Evolutionary conservation across 352 stramenopile genomes (phyloP).

Genomic region (Globisporangium megalacanthum): DNA sequence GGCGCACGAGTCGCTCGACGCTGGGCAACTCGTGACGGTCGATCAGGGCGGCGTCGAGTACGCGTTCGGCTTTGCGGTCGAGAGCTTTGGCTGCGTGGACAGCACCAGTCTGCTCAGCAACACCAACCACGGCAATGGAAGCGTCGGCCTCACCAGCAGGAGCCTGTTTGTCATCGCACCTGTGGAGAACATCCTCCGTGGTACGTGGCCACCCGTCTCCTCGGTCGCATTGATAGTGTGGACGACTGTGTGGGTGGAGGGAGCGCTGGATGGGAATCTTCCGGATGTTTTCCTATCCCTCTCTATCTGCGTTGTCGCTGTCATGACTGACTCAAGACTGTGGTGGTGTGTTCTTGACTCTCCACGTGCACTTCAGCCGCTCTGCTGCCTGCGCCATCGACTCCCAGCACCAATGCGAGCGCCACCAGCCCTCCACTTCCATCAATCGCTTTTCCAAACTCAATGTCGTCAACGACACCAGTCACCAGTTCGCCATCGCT

Average conservation of each 20-base stretch:
- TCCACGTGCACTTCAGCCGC: too few relatives aligned
- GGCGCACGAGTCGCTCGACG: neutral
- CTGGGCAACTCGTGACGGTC: neutral
- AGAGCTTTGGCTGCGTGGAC: neutral
- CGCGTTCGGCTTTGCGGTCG: conserved; percentile 1
- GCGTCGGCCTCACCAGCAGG: neutral
- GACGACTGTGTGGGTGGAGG: too few relatives aligned
- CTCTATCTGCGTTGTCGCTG: too few relatives aligned
- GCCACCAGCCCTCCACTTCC: too few relatives aligned
- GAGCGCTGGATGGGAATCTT: too few relatives aligned
- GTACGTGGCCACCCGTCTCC: neutral
- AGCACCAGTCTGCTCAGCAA: neutral
- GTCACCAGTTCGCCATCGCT: neutral
- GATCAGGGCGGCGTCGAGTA: neutral
- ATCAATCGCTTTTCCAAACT: neutral
- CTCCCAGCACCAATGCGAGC: too few relatives aligned
- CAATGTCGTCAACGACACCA: neutral
- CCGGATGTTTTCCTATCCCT: too few relatives aligned
- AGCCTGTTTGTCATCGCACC: neutral
- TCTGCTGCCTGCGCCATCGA: too few relatives aligned
- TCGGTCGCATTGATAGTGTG: neutral
- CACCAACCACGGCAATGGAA: neutral
- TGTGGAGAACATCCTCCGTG: neutral
- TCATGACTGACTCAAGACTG: too few relatives aligned
- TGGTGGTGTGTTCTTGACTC: too few relatives aligned